Conservation (phyloP, 2,329 filamentous ascomycete genomes). For the Macrophomina phaseolina region DNA sequence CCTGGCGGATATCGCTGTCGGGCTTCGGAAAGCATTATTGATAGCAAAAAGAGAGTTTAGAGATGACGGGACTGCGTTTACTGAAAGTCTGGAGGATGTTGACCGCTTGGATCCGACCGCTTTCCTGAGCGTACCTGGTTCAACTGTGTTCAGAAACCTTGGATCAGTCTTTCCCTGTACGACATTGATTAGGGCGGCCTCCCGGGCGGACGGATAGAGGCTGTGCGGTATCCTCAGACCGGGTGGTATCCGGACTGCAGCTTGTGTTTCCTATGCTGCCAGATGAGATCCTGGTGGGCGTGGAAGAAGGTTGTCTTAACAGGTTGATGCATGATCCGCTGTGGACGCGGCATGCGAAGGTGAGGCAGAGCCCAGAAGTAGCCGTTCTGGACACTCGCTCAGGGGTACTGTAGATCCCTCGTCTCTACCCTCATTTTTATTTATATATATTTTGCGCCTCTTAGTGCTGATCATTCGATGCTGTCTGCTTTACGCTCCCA, state of each 20-base stretch:
- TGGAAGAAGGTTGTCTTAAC: neutral
- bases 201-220: neutral
- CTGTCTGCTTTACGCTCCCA: too few species aligned
- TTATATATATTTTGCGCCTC: too few species aligned
- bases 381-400: too few species aligned
- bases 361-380: neutral
- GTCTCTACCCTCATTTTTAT: too few species aligned
- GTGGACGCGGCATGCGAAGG: slow-evolving; percentile 11
- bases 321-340: slow-evolving; percentile 3
- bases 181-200: slow-evolving; percentile 10
- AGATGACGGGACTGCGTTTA: neutral
- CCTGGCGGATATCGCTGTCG: slow-evolving; percentile 14
- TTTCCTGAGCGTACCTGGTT: slow-evolving; percentile 11
- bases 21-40: neutral
- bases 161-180: slow-evolving; percentile 10
- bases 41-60: neutral
- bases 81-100: slow-evolving; percentile 4
- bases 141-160: slow-evolving; percentile 7
- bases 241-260: slow-evolving; percentile 11
- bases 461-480: too few species aligned
- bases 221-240: neutral
- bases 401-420: too few species aligned
- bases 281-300: slow-evolving; percentile 17
- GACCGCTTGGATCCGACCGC: slow-evolving; percentile 1
- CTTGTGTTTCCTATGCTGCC: neutral